Percentiles rank a stretch among this genome's conserved stretches.
phyloP scores from a whole-genome alignment of 805 yeast genomes.

The Pichia ethanolica region DNA sequence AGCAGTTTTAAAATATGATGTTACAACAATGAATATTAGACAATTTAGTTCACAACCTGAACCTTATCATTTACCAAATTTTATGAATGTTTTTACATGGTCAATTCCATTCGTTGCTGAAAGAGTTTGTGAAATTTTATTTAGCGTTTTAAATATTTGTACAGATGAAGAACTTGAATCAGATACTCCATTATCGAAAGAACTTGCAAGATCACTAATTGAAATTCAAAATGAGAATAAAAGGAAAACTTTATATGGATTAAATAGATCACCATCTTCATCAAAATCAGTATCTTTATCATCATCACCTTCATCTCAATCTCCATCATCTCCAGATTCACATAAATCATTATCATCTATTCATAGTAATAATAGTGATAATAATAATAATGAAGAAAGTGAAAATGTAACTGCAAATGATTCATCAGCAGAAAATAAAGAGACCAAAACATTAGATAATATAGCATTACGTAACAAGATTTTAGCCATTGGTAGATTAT shows the following conservation, averaged over 20 bases:
- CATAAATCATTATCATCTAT: not conserved
- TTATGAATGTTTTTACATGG: slow-evolving; percentile 97
- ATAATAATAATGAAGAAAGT: not conserved
- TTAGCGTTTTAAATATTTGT: slow-evolving; percentile 84
- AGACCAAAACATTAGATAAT: slow-evolving; percentile 23
- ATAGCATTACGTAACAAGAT: slow-evolving; percentile 71
- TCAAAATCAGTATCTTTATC: not conserved
- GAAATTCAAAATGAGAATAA: slow-evolving; percentile 13
- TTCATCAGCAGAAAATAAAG: not conserved
- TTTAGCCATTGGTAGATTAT: slow-evolving; percentile 91
- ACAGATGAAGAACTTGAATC: slow-evolving; percentile 90
- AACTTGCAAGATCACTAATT: slow-evolving; percentile 27
- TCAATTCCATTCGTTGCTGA: slow-evolving; percentile 96
- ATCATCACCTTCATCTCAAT: not conserved
- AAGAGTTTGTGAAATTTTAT: slow-evolving; percentile 88
- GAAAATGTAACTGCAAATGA: slow-evolving; percentile 1
- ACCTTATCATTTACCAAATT: slow-evolving; percentile 94
- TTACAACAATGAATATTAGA: slow-evolving; percentile 88
- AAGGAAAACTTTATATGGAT: not conserved
- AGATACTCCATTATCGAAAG: slow-evolving; percentile 49
- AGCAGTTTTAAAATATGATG: slow-evolving; percentile 86
- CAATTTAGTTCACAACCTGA: slow-evolving; percentile 91
- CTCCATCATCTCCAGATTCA: not conserved
- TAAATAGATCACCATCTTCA: not conserved
- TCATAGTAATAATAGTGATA: too few relatives aligned